Base-by-base conservation (phyloP, 257 asterid species). In the Echium plantagineum region DNA sequence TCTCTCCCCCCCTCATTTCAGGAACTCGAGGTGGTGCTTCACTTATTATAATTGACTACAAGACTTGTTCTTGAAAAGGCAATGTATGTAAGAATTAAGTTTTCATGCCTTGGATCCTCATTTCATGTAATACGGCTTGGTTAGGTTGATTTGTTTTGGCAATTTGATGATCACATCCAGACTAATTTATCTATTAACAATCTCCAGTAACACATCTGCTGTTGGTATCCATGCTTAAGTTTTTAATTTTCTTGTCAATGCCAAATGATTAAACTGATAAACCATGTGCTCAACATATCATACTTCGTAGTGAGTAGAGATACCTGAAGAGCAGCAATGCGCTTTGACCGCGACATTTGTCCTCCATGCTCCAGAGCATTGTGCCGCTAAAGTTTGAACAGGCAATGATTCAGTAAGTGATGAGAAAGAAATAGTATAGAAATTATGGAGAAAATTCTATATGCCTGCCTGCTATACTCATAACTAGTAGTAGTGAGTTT, bases 271-370 rank as follows among this genome's bases (percentile, higher is more conserved):
- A 6, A 42, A 42, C 10, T 42, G 15, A 9, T 9, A n/a, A n/a
- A n/a, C n/a, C n/a, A 24, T 24, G 26, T 38, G 48, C 48, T 38
- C 48, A 38, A 38, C 48, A 38, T 52, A 10, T 42, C 21, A 24
- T 51, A 28, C 38, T 5, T 38, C 22, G 57, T 59, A 58, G 59
- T 60, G 63, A 66, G 60, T 71, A 58, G 70, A 60, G 66, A 55
- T 78, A 73, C 99, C 96, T 89, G 97, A 71, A 93, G 94, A 56
- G 99, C 99, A 84, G 94, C 97, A 78, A 68, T 86, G 59, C 97
- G 94, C 78, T 81, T 75, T 62, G 94, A 80, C 75, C 97, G 96
- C 54, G 99, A 86, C 99, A 89, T 89, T 42, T 81, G 94, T 57
- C 98, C 99, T 61, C 84, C 99, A 60, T 93, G 99, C 82, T 84